Conservation (phyloP, 1,139 yeast species). For the Yamadazyma diospyri region DNA sequence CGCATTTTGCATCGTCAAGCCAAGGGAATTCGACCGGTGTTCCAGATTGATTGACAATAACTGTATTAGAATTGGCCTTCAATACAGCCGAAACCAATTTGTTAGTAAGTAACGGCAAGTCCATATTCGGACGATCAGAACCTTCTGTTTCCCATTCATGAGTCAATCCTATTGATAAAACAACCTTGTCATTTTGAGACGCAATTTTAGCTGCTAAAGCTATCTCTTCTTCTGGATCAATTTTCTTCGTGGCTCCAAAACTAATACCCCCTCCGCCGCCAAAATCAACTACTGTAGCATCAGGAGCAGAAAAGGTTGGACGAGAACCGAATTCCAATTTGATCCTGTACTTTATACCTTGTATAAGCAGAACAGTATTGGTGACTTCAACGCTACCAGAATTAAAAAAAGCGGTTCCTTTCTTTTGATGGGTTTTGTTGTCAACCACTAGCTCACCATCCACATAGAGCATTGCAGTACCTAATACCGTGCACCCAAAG, state of each 20-base stretch:
- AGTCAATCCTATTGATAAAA: slow-evolving; percentile 37
- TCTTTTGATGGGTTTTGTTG: slow-evolving; percentile 48
- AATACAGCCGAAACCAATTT: slow-evolving; percentile 45
- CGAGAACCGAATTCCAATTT: slow-evolving; percentile 52
- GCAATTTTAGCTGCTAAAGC: slow-evolving; percentile 24
- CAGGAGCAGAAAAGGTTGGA: slow-evolving; percentile 33
- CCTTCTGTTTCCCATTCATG: slow-evolving; percentile 37
- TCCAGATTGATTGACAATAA: slow-evolving; percentile 58
- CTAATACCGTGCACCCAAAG: slow-evolving; percentile 48
- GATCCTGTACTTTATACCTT: slow-evolving; percentile 41
- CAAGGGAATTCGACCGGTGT: slow-evolving; percentile 65
- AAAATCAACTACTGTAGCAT: slow-evolving; percentile 17
- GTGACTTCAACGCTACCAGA: slow-evolving; percentile 47
- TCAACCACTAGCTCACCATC: slow-evolving; percentile 53
- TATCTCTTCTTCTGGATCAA: slow-evolving; percentile 22
- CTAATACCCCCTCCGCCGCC: slow-evolving; percentile 29
- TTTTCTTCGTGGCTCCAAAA: slow-evolving; percentile 23
- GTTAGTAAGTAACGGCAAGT: slow-evolving; percentile 46
- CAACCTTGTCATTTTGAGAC: slow-evolving; percentile 33
- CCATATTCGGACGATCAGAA: slow-evolving; percentile 29
- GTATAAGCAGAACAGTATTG: slow-evolving; percentile 32
- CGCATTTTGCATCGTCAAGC: slow-evolving; percentile 41
- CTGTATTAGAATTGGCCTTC: slow-evolving; percentile 47
- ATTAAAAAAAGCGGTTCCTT: slow-evolving; percentile 46
- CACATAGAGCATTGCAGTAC: slow-evolving; percentile 51